Evolutionary conservation across 495 filamentous ascomycete species (phyloP).

Genomic region (Podospora pseudocomata): DNA sequence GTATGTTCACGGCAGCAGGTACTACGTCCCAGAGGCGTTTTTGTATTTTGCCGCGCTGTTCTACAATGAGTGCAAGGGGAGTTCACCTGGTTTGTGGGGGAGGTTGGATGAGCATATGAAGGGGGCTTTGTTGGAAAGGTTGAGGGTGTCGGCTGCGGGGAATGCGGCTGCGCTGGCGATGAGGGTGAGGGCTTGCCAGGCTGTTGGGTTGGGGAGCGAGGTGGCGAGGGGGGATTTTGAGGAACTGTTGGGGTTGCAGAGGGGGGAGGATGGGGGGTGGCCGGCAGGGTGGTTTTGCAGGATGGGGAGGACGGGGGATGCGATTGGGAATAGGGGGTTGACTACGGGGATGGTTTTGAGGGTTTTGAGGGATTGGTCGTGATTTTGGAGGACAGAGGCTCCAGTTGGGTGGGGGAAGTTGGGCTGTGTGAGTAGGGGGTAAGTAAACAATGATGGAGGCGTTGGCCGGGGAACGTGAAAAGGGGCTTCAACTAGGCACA

Average conservation of each 20-base stretch:
- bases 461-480: too few relatives aligned
- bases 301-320: not conserved
- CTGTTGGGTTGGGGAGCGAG: not conserved
- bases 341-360: constrained; percentile 4
- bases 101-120: constrained; percentile 6
- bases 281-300: constrained; percentile 5
- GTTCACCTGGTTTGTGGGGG: not conserved
- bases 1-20: constrained; percentile 18
- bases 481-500: too few relatives aligned
- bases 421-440: not conserved
- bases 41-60: constrained; percentile 21
- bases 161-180: constrained; percentile 4
- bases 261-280: constrained; percentile 4
- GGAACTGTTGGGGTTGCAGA: constrained; percentile 1
- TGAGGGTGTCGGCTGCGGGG: not conserved
- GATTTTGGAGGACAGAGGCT: not conserved
- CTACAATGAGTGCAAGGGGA: constrained; percentile 16
- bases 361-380: constrained; percentile 7
- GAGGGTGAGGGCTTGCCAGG: constrained; percentile 6
- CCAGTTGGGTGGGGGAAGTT: not conserved
- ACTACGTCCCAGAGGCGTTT: constrained; percentile 24
- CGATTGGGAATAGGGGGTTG: constrained; percentile 6
- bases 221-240: not conserved
- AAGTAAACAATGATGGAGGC: not conserved
- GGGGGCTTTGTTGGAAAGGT: constrained; percentile 1